phyloP scores from a whole-genome alignment of 2,329 filamentous ascomycete species.

The Plenodomus tracheiphilus region DNA sequence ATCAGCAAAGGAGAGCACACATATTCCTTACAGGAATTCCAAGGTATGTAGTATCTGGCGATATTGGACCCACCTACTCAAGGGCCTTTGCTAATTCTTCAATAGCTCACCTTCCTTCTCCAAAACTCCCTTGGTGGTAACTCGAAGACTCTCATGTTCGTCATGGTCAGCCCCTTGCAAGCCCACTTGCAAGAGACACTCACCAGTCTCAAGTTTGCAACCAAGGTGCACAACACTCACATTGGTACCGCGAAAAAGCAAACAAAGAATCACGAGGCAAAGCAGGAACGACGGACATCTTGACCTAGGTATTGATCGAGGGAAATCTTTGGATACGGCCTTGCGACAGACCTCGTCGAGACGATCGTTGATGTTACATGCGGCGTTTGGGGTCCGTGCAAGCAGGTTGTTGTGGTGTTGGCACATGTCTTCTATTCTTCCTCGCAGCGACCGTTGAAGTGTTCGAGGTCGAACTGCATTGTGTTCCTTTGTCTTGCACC shows the following conservation, averaged over 20 bases:
- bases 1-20: constrained; percentile 72
- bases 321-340: too few species aligned
- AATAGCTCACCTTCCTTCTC: constrained; percentile 82
- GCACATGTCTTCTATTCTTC: not conserved
- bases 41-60: constrained; percentile 61
- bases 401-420: constrained; percentile 1
- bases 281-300: not conserved
- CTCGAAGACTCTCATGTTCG: constrained; percentile 98
- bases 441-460: constrained; percentile 18
- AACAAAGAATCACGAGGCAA: constrained; percentile 53
- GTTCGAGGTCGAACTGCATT: constrained; percentile 14
- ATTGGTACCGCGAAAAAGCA: constrained; percentile 85
- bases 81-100: constrained; percentile 10
- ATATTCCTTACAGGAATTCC: constrained; percentile 93
- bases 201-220: constrained; percentile 93
- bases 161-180: constrained; percentile 94
- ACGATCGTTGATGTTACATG: not conserved
- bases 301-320: too few species aligned
- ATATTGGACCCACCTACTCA: not conserved
- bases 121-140: constrained; percentile 95
- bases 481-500: not conserved
- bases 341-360: too few species aligned
- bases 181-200: constrained; percentile 89
- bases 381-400: constrained; percentile 1
- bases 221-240: constrained; percentile 91